Base-by-base conservation (phyloP, 106 monocot genomes). In the Allium cepa region DNA sequence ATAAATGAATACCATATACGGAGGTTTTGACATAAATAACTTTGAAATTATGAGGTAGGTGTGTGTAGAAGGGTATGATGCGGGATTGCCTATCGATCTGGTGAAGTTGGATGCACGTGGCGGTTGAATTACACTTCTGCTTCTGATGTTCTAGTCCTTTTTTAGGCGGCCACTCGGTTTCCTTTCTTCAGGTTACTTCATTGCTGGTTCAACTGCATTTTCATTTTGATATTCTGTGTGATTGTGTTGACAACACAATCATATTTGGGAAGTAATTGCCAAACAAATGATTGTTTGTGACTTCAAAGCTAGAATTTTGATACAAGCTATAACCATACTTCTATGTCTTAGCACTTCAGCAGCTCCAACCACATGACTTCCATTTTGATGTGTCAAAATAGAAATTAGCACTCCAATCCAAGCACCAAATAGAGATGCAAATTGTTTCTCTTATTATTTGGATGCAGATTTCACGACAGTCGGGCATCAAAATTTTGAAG, bases 61-160 rank as follows among this genome's bases (percentile, higher is more conserved):
- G 10, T 53, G 49, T 28, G 85, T 91, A 57, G 95, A 95, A 70
- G 71, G 53, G 17, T 86, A 69, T 57, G 83, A 75, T 7, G 91
- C 91, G 1, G 91, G 87, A 0, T 69, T 74, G 53, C 56, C 72
- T 26, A 64, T 95, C 49, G 81, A 95, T 51, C 77, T 95, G 7
- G 65, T 50, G 46, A 60, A 16, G 67, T 66, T 96, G 67, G 92
- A 92, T 12, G 92, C 28, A 92, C 88, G 2, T 96, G 95, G 91
- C 71, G 91, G 68, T 73, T 96, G 49, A 84, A 84, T 14, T 96
- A 92, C 73, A 92, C 88, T 11, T 86, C 96, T 3, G 96, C 96
- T 9, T 71, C 86, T 52, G 96, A 97, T 58, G 96, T 97, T 15
- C 75, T 92, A 15, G 79, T 86, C 26, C 84, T 97, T 46, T 89